A percentile compares a stretch with the other conserved stretches of the same genome.
Conservation (phyloP, 2,329 filamentous ascomycete species). For the Paradendryphiella salina region DNA sequence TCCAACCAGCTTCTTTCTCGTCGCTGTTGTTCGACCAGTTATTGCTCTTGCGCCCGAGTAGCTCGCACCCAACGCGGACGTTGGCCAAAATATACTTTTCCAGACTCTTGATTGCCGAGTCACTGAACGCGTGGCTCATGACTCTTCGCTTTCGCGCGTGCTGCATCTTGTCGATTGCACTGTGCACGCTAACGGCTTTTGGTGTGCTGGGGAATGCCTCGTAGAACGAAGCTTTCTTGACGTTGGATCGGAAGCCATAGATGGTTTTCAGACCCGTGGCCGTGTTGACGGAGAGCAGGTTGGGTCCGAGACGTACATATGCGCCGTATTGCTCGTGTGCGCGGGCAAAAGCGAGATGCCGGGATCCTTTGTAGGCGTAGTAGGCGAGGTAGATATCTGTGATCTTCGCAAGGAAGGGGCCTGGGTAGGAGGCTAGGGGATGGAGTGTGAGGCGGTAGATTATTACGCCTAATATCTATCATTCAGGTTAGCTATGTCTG, state of each 20-base stretch:
- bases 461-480: conserved; percentile 32
- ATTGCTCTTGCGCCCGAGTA: conserved; percentile 34
- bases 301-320: conserved; percentile 78
- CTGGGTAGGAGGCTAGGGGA: conserved; percentile 50
- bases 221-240: conserved; percentile 56
- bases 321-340: conserved; percentile 71
- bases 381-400: conserved; percentile 55
- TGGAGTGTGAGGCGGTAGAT: conserved; percentile 50
- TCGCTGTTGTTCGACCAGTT: conserved; percentile 4
- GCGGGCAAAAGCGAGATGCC: conserved; percentile 72
- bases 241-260: conserved; percentile 54
- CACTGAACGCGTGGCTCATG: conserved; percentile 53
- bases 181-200: conserved; percentile 50
- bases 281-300: conserved; percentile 76
- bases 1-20: conserved; percentile 46
- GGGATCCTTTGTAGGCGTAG: conserved; percentile 73
- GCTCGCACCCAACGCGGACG: conserved; percentile 47
- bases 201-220: conserved; percentile 51
- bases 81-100: conserved; percentile 53
- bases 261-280: conserved; percentile 56
- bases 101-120: conserved; percentile 51
- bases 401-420: conserved; percentile 47
- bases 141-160: conserved; percentile 55
- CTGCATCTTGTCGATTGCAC: conserved; percentile 50
- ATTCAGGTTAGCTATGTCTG: conserved; percentile 8